Evolutionary conservation across 139 green algal genomes (phyloP).

Genomic region (Edaphochlamys debaryana): DNA sequence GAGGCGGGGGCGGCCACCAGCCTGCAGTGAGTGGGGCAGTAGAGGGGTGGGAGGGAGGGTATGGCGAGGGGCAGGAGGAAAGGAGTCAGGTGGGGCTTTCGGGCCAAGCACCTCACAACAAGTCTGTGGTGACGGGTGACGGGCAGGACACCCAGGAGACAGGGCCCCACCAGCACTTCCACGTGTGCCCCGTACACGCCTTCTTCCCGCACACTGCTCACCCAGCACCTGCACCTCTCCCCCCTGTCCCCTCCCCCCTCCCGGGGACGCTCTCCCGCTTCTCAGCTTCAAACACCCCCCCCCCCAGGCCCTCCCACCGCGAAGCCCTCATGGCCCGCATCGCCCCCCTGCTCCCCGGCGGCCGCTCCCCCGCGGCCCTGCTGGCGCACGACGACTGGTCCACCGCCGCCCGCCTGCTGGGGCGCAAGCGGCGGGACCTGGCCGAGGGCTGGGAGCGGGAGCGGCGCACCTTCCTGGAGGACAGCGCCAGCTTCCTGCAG

Average conservation of each 20-base stretch:
- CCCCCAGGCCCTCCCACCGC: background rate
- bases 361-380: conserved; percentile 2
- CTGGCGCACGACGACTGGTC: conserved; percentile 48
- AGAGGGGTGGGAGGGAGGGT: background rate
- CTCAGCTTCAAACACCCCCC: no score
- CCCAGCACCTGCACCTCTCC: no score
- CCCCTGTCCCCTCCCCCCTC: no score
- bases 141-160: no score
- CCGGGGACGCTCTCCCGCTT: background rate
- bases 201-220: no score
- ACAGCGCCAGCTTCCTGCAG: conserved; percentile 41
- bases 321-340: conserved; percentile 42
- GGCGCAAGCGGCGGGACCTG: conserved; percentile 36
- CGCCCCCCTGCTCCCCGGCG: conserved; percentile 23
- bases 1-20: background rate
- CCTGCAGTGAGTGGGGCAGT: background rate
- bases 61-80: no score
- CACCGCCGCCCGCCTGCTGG: conserved; percentile 16
- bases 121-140: no score
- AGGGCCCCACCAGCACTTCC: no score
- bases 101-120: no score
- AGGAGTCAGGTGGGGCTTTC: no score
- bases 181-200: no score
- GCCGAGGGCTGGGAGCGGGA: conserved; percentile 37
- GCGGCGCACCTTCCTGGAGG: conserved; percentile 42